phyloP scores from a whole-genome alignment of 768 basidiomycete genomes.

The Leccinum truebloodii region DNA sequence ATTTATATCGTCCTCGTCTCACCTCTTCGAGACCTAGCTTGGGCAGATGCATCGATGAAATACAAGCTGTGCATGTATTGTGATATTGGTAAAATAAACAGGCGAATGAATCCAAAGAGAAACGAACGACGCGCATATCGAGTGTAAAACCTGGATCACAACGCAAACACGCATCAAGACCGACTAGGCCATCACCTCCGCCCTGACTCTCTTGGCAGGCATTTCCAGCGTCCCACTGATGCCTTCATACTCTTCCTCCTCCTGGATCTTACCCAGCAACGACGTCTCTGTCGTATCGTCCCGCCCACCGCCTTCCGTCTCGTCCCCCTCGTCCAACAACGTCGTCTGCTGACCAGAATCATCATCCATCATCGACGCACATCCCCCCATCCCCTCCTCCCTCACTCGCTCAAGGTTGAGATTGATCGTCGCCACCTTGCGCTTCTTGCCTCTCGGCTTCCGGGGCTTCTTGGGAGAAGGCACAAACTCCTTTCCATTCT shows the following conservation, averaged over 20 bases:
- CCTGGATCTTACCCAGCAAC: slow-evolving; percentile 17
- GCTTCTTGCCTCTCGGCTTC: slow-evolving; percentile 36
- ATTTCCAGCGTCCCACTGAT: slow-evolving; percentile 17
- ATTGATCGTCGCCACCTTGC: slow-evolving; percentile 29
- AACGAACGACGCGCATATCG: neutral
- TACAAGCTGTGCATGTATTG: neutral
- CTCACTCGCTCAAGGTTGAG: slow-evolving; percentile 14
- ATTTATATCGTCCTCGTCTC: slow-evolving; percentile 18
- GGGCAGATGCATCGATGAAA: neutral
- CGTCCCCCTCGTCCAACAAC: slow-evolving; percentile 44
- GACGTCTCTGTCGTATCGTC: slow-evolving; percentile 18
- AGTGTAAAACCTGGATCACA: neutral
- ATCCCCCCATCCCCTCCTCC: slow-evolving; percentile 13
- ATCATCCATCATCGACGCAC: slow-evolving; percentile 1
- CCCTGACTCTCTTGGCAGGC: slow-evolving; percentile 30
- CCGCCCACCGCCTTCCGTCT: slow-evolving; percentile 30
- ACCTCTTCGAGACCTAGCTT: neutral
- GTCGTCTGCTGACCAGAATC: neutral
- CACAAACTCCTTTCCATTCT: slow-evolving; percentile 58
- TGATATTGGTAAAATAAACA: neutral
- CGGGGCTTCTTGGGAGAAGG: slow-evolving; percentile 51
- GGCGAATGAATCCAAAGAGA: neutral
- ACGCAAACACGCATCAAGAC: neutral
- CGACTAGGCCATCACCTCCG: slow-evolving; percentile 20
- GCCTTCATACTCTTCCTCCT: slow-evolving; percentile 36